A percentile compares a stretch with the other conserved stretches of the same genome.
Evolutionary conservation across 2,329 filamentous ascomycete genomes (phyloP).

Genomic region (Arthrobotrys megalospora): DNA sequence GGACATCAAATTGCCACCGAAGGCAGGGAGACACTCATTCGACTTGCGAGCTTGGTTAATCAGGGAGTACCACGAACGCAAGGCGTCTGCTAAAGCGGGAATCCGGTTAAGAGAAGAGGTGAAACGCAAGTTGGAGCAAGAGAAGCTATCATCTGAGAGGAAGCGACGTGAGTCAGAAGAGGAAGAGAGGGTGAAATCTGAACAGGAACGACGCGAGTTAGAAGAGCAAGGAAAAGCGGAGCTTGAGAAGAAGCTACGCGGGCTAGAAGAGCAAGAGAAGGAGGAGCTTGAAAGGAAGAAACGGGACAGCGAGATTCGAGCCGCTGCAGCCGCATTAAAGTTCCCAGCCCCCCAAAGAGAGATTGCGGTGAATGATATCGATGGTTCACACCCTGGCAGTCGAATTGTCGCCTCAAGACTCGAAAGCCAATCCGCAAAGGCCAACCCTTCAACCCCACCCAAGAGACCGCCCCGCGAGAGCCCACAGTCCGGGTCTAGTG

Average conservation of each 20-base stretch:
- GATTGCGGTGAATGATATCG: no score
- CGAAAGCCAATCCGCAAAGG: not conserved
- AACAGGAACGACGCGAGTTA: no score
- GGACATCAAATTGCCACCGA: not conserved
- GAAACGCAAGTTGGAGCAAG: not conserved
- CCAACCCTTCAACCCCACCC: not conserved
- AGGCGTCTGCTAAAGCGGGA: not conserved
- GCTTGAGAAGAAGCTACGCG: no score
- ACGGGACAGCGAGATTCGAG: no score
- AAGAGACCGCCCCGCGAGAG: not conserved
- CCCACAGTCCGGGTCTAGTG: conserved; percentile 3
- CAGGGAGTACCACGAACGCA: conserved; percentile 2
- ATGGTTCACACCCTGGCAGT: not conserved
- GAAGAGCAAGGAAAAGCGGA: no score
- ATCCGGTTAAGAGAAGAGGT: not conserved
- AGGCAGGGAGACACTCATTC: not conserved
- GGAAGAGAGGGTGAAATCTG: no score
- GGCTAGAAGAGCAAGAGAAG: no score
- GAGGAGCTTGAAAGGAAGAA: no score
- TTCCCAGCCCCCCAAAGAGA: no score
- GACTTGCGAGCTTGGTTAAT: not conserved
- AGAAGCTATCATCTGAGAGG: no score
- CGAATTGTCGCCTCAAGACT: not conserved
- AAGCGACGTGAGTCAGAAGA: no score
- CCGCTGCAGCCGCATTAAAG: no score